Evolutionary conservation across 192 early-diverging fungal genomes (phyloP), one percentile per base, ranked within the genome.

Genomic region (Funneliformis mosseae): DNA sequence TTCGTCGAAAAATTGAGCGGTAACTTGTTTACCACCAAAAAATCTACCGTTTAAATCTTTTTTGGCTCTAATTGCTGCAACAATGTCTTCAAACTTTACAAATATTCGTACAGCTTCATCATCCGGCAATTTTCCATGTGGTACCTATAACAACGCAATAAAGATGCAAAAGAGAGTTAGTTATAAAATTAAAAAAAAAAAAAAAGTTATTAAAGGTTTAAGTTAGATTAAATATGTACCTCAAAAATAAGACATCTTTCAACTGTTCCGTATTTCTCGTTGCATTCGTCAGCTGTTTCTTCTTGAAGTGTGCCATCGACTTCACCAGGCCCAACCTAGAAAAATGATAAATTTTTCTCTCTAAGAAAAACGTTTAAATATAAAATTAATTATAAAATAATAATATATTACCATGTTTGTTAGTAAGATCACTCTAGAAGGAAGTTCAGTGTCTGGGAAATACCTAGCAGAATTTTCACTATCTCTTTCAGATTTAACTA

Each of bases 81-180:
- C 83, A 8, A 80, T 21, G 14, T 84, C 76, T 5, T 42, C 74
- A 82, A 96, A 96, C 81, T 92, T 89, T 27, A 96, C 90, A 86
- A 96, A 96, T 45, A 96, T 95, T 16, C 93, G 83, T 7, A 96
- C 94, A 0, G 94, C 92, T 74, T 94, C 85, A 42, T 94, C 88
- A 25, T 88, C 87, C 0, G 88, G 81, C 4, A 89, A 85, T 74
- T 85, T 84, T 21, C 85, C 85, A 63, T 88, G 81, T 60, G 90
- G 84, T 28, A 85, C 86, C 85, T 84, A 46, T 62, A 23, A 42
- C 14, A 67, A 71, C 33, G 33, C 33, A 27, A 41, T 27, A n/a
- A 79, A 5, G 18, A 74, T 41, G 6, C 42, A 50, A 46, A 23
- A 39, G 45, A 45, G 21, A 50, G 7, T 23, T 16, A 38, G n/a